phyloP scores from a whole-genome alignment of 1,284 basidiomycete species.

The Somion occarium region DNA sequence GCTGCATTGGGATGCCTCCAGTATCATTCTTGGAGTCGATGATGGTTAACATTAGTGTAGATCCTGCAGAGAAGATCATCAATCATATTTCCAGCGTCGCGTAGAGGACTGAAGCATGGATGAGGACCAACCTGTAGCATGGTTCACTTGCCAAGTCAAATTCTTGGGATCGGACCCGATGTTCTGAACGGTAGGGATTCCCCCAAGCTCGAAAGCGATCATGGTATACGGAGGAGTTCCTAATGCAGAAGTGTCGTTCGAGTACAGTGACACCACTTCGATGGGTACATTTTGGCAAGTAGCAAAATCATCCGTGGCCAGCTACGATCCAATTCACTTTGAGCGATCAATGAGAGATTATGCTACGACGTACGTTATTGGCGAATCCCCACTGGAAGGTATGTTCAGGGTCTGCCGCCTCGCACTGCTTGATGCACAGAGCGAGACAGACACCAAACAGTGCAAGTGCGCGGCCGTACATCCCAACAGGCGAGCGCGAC shows the following conservation, averaged over 20 bases:
- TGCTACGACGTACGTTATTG: background rate
- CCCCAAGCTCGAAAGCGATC: constrained; percentile 38
- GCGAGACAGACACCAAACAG: background rate
- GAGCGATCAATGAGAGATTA: background rate
- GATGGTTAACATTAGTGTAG: constrained; percentile 37
- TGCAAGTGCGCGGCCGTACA: background rate
- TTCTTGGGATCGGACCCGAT: constrained; percentile 35
- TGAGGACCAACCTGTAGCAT: constrained; percentile 35
- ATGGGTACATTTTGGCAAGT: constrained; percentile 20
- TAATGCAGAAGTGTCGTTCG: constrained; percentile 20
- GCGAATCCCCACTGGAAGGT: background rate
- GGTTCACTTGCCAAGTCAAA: constrained; percentile 39
- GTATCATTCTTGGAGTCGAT: constrained; percentile 39
- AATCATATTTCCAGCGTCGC: background rate
- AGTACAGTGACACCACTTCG: constrained; percentile 14
- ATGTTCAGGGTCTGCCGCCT: constrained; percentile 9
- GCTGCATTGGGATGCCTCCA: constrained; percentile 32
- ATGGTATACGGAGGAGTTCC: constrained; percentile 46
- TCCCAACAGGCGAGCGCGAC: no score
- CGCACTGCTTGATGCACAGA: background rate
- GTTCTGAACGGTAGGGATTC: constrained; percentile 34
- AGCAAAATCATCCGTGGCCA: constrained; percentile 9
- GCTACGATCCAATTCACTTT: constrained; percentile 9
- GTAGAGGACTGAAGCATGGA: background rate
- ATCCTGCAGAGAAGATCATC: constrained; percentile 25